phyloP scores from a whole-genome alignment of 2,329 filamentous ascomycete species.

The Mariannaea elegans region DNA sequence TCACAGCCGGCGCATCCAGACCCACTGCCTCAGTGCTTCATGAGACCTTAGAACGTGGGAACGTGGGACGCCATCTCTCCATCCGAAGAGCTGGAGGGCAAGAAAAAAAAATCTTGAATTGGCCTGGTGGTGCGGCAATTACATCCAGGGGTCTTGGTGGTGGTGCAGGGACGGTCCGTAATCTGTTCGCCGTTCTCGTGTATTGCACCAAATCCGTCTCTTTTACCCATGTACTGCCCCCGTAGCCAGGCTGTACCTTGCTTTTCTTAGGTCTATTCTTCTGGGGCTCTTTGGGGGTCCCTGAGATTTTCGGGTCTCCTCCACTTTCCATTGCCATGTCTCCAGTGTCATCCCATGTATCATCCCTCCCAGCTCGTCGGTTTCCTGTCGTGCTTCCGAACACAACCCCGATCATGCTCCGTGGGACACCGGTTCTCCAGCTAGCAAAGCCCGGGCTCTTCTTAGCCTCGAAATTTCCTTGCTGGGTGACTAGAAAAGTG shows the following conservation, averaged over 20 bases:
- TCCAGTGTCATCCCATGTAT: not conserved
- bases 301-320: not conserved
- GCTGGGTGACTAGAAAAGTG: constrained; percentile 7
- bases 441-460: not conserved
- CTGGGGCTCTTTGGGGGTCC: not conserved
- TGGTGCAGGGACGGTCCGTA: constrained; percentile 18
- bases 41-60: not conserved
- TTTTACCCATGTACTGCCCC: not conserved
- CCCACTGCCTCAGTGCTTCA: constrained; percentile 34
- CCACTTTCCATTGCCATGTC: not conserved
- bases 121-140: constrained; percentile 35
- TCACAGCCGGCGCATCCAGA: constrained; percentile 24
- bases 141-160: constrained; percentile 8
- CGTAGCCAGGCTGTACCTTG: not conserved
- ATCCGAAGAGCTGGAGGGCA: not conserved
- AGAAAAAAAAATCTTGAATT: constrained; percentile 3
- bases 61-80: constrained; percentile 8
- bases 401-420: not conserved
- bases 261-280: constrained; percentile 3
- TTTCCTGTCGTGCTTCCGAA: not conserved
- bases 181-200: too few relatives aligned
- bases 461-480: not conserved
- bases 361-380: not conserved
- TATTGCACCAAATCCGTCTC: too few relatives aligned
- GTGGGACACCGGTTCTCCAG: constrained; percentile 1